Evolutionary conservation across 441 rosid genomes (phyloP).

Genomic region (Euphorbia corollata): DNA sequence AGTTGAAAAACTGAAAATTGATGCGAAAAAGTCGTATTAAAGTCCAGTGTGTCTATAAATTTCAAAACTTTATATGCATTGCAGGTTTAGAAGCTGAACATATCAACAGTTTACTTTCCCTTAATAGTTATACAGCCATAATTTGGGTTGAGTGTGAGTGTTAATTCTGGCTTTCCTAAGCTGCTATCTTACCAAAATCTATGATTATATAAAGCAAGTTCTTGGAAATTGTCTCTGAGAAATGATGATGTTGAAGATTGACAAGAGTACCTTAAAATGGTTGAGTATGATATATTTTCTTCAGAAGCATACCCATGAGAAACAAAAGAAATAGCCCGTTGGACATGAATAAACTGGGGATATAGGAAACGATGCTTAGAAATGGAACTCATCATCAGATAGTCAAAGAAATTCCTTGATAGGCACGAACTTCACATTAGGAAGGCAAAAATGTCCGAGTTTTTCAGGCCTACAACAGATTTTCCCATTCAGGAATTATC

Average conservation of each 20-base stretch:
- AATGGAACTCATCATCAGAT: background rate
- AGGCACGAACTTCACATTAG: background rate
- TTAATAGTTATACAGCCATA: too few relatives aligned
- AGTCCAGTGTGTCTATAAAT: too few relatives aligned
- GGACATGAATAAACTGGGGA: background rate
- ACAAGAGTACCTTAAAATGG: background rate
- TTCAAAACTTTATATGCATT: too few relatives aligned
- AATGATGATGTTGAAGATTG: background rate
- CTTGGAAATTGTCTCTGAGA: background rate
- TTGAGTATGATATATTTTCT: background rate
- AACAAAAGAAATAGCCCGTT: background rate
- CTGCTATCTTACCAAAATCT: background rate
- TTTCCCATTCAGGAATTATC: too few relatives aligned
- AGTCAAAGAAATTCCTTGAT: background rate
- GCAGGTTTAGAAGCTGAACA: too few relatives aligned
- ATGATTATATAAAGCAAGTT: background rate
- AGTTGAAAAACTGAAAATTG: too few relatives aligned
- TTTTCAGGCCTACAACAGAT: too few relatives aligned
- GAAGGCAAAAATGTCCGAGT: background rate
- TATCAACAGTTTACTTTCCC: too few relatives aligned
- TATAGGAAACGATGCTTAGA: background rate
- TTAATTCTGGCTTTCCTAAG: background rate
- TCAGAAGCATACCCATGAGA: background rate
- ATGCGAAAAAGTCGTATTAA: too few relatives aligned
- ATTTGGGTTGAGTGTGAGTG: background rate